Evolutionary conservation across 768 basidiomycete species (phyloP).

Genomic region (Xerocomus spinulosus): DNA sequence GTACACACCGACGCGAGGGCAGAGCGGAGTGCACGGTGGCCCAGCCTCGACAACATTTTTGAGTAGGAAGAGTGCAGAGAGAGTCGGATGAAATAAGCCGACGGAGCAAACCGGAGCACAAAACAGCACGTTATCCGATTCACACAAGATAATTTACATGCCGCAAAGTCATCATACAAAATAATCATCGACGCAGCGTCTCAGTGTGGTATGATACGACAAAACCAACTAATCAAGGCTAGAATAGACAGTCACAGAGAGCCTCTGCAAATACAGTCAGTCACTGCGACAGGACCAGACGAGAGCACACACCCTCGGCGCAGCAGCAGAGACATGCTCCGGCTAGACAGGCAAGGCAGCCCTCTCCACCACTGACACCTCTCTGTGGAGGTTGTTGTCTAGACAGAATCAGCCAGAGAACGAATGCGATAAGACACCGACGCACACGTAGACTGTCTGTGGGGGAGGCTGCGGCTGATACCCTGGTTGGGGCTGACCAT

Average conservation of each 20-base stretch:
- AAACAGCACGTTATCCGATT: slow-evolving; percentile 15
- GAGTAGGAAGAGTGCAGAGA: slow-evolving; percentile 43
- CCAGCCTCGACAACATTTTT: slow-evolving; percentile 83
- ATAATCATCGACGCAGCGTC: slow-evolving; percentile 7
- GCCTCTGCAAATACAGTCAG: slow-evolving; percentile 41
- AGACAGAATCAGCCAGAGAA: slow-evolving; percentile 2
- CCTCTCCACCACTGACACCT: slow-evolving; percentile 28
- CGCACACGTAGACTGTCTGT: slow-evolving; percentile 79
- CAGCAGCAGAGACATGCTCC: slow-evolving; percentile 48
- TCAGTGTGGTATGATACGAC: slow-evolving; percentile 16
- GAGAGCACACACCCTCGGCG: slow-evolving; percentile 39
- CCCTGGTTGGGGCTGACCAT: slow-evolving; percentile 29
- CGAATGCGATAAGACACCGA: slow-evolving; percentile 4
- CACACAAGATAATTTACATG: slow-evolving; percentile 28
- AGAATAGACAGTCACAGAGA: slow-evolving; percentile 68
- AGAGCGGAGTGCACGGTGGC: slow-evolving; percentile 44
- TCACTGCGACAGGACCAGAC: slow-evolving; percentile 23
- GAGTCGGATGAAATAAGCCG: slow-evolving; percentile 28
- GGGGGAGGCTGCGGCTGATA: slow-evolving; percentile 67
- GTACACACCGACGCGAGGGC: slow-evolving; percentile 48
- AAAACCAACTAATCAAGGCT: slow-evolving; percentile 13
- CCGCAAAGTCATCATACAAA: slow-evolving; percentile 22
- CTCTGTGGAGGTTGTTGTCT: slow-evolving; percentile 41
- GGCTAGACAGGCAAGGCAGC: slow-evolving; percentile 46
- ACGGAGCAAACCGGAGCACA: slow-evolving; percentile 50